These are phyloP conservation scores for Microsporum audouinii DNA, from an alignment of 2,329 filamentous ascomycete species.

Conservation along the genomic window DNA sequence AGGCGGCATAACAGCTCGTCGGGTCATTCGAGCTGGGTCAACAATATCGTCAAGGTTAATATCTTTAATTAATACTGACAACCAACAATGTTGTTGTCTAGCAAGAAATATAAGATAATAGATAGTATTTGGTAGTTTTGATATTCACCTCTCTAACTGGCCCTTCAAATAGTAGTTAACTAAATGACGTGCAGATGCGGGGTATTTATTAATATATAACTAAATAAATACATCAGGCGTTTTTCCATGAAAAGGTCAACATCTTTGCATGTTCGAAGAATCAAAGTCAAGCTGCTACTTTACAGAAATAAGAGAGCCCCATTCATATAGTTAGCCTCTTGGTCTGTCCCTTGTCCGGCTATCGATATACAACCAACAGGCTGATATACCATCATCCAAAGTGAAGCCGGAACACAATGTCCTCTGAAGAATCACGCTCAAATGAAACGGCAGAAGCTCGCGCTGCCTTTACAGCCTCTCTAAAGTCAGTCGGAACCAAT, in stretches of 20 bases:
- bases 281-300: background rate
- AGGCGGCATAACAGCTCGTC: no score
- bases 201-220: background rate
- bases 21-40: no score
- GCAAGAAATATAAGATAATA: background rate
- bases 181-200: background rate
- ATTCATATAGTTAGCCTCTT: no score
- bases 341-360: no score
- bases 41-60: background rate
- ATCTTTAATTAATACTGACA: background rate
- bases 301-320: no score
- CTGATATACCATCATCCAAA: background rate
- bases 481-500: conserved; percentile 34
- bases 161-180: no score
- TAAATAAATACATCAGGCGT: background rate
- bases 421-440: conserved; percentile 13
- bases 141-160: background rate
- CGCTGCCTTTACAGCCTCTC: conserved; percentile 35
- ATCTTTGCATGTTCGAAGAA: background rate
- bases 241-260: background rate
- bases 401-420: conserved; percentile 5
- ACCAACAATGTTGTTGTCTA: background rate
- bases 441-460: conserved; percentile 33
- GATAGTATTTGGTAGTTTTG: background rate
- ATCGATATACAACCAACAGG: background rate